These are phyloP conservation scores for Dioscorea alata DNA, from an alignment of 106 monocot species.

Conservation along the genomic window DNA sequence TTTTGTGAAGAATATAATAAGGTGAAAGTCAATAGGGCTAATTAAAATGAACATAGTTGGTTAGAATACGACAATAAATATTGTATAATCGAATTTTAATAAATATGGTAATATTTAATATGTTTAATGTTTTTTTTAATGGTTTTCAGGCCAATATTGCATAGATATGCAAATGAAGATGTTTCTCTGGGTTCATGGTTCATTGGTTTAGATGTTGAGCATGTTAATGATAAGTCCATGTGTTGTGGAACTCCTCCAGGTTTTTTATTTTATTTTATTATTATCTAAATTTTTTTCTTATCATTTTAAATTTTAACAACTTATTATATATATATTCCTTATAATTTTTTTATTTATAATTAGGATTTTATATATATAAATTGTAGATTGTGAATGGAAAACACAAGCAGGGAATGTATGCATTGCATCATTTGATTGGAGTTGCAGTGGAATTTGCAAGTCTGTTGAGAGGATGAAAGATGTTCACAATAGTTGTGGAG, in stretches of 20 bases:
- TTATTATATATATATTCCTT: not conserved
- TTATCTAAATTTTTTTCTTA: not conserved
- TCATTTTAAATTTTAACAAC: not conserved
- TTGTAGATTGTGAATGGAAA: conserved; percentile 79
- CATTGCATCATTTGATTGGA: conserved; percentile 86
- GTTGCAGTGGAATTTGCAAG: conserved; percentile 83
- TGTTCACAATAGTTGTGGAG: conserved; percentile 61
- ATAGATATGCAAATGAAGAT: conserved; percentile 72
- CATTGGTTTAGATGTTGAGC: conserved; percentile 76
- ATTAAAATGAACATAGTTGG: too few species aligned
- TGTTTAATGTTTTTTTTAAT: too few species aligned
- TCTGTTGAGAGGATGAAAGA: conserved; percentile 74
- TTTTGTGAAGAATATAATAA: too few species aligned
- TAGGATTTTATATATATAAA: not conserved
- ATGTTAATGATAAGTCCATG: conserved; percentile 73
- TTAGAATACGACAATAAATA: too few species aligned
- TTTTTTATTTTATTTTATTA: not conserved
- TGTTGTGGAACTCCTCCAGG: conserved; percentile 95
- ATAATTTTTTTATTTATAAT: not conserved
- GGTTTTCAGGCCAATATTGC: conserved; percentile 48
- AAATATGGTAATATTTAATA: too few species aligned
- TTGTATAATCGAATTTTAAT: too few species aligned
- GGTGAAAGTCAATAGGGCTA: too few species aligned
- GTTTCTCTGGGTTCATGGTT: conserved; percentile 85
- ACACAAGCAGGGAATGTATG: conserved; percentile 59